Base-by-base conservation (phyloP, 768 basidiomycete genomes). In the Auricularia sp. region DNA sequence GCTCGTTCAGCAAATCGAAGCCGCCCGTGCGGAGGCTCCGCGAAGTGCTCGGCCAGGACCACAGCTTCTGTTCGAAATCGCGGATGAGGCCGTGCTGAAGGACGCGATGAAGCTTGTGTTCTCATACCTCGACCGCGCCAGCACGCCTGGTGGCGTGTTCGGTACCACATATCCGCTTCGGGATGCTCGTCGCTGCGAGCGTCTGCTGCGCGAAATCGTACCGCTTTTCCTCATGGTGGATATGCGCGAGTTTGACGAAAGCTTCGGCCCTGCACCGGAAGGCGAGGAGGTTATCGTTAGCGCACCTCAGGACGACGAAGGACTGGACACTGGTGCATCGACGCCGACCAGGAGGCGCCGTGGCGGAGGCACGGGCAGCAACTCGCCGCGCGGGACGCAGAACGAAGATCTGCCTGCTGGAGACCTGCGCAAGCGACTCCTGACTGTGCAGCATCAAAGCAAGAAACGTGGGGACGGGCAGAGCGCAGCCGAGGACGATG, bases 41-140 rank as follows among this genome's bases (percentile, higher is more conserved):
- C 87, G 65, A 85, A 85, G 71, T 83, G 87, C 3, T 90, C 89
- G 6, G 82, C 84, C 14, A 76, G 80, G 58, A 75, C 82, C 36
- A 21, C 33, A 51, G 39, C 29, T 63, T 37, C n/a, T 42, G 14
- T 33, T 63, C 62, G 24, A 42, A n/a, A 34, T 62, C 21, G 62
- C 62, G 14, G 59, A 61, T 73, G 77, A 84, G 11, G 79, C 80
- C 18, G 89, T 94, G 10, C 73, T 98, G 65, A 91, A 92, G 72
- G 97, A 99, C 71, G 82, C 85, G 29, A 74, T 96, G 73, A 95
- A 95, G 78, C 81, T 99, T 71, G 84, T 89, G 39, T 85, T 98
- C 71, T 91, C 91, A 2, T 92, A 92, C 76, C 79, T 99, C 69
- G 96, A 98, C 72, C 88, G 96, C 45, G 83, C 7, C 88, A 89